Percentiles rank a stretch among this genome's conserved stretches.
Conservation (phyloP, 139 green algal species). For the Chlamydomonas eustigma region DNA sequence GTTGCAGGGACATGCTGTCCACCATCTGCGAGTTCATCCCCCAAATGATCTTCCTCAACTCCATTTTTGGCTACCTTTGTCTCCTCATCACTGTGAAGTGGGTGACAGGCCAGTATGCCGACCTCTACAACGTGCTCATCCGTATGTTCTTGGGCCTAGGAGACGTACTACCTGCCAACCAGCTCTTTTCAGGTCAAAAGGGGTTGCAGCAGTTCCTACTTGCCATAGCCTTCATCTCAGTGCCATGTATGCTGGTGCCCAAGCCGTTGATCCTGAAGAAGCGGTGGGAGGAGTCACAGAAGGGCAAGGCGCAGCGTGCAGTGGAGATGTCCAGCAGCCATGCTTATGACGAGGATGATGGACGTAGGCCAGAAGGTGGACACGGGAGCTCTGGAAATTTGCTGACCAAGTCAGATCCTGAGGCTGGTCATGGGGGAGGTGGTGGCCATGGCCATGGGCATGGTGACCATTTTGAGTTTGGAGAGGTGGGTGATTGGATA, state of each 20-base stretch:
- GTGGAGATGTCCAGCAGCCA: background rate
- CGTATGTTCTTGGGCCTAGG: conserved; percentile 94
- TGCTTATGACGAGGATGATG: background rate
- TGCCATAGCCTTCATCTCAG: conserved; percentile 70
- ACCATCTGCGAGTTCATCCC: conserved; percentile 87
- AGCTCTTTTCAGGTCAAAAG: conserved; percentile 58
- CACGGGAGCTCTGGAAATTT: background rate
- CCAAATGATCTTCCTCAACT: conserved; percentile 94
- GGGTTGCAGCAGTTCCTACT: conserved; percentile 67
- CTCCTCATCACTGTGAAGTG: conserved; percentile 96
- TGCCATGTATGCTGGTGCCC: conserved; percentile 96
- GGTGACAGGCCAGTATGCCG: conserved; percentile 66
- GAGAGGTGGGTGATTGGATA: conserved; percentile 39
- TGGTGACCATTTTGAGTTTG: conserved; percentile 82
- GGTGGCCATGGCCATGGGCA: conserved; percentile 38
- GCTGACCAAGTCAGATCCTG: background rate
- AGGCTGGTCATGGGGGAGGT: background rate
- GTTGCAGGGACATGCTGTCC: conserved; percentile 82
- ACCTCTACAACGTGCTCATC: conserved; percentile 99
- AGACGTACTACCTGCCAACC: conserved; percentile 6
- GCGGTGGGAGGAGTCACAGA: conserved; percentile 52
- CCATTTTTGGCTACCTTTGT: conserved; percentile 94
- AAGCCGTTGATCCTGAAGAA: conserved; percentile 94
- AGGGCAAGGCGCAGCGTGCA: background rate
- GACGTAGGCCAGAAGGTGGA: background rate